Percentiles rank a stretch among this genome's conserved stretches.
These are phyloP conservation scores for Ricinus communis DNA, from an alignment of 345 rosid species.

Conservation along the genomic window DNA sequence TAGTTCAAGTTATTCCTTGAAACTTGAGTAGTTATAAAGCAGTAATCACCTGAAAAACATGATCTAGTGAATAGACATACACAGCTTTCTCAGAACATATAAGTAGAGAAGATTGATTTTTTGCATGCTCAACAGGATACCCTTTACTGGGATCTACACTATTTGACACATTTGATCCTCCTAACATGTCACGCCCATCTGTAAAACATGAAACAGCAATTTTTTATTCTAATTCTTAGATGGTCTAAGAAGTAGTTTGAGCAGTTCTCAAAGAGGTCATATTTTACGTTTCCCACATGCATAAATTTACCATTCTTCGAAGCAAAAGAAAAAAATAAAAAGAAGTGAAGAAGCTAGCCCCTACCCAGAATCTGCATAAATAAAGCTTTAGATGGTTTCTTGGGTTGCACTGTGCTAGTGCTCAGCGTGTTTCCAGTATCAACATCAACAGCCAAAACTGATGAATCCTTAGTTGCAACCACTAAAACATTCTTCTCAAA, in stretches of 20 bases:
- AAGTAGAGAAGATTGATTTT: constrained; percentile 56
- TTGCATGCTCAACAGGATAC: constrained; percentile 42
- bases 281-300: neutral
- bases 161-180: constrained; percentile 33
- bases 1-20: neutral
- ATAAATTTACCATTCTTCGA: neutral
- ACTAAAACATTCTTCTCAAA: constrained; percentile 78
- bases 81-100: constrained; percentile 84
- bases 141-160: constrained; percentile 33
- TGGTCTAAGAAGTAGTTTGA: neutral
- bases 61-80: constrained; percentile 68
- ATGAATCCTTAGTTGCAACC: constrained; percentile 79
- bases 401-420: constrained; percentile 59
- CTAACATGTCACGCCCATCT: constrained; percentile 52
- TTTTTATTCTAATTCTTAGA: constrained; percentile 1
- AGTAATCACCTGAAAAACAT: constrained; percentile 61
- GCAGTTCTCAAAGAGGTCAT: neutral
- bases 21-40: neutral
- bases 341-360: constrained; percentile 12
- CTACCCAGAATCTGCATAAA: constrained; percentile 76
- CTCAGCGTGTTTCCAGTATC: constrained; percentile 71
- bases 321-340: neutral
- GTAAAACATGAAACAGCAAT: constrained; percentile 15
- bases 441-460: constrained; percentile 66
- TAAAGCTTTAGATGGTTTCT: constrained; percentile 78